Base-by-base conservation (phyloP, 2,329 filamentous ascomycete genomes). In the Pezicula rhizophila region DNA sequence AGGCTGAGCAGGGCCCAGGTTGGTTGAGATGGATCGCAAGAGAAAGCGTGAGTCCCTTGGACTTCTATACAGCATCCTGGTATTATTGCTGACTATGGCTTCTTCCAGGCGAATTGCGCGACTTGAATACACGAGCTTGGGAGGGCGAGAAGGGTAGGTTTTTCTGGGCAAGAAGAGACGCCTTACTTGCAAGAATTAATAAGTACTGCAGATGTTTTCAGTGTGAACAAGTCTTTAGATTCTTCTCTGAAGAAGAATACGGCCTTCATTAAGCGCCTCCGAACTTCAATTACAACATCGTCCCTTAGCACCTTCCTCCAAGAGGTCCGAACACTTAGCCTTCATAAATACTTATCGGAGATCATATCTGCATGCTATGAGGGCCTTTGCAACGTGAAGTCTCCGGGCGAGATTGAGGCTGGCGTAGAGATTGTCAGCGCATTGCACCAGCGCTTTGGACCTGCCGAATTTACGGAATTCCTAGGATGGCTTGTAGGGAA, bases 221-320 rank as follows among this genome's bases (percentile, higher is more conserved):
- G 80, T 47, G 83, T 93, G 59, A 84, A 81, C 67, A 79, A 80
- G 64, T 86, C 87, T 26, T 84, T 97, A 63, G 92, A 97, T 69
- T 96, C 92, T 46, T 93, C 91, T 45, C 77, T 97, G 68, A 96
- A 96, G 73, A 97, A 96, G 75, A 97, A 97, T 63, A 97, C 92
- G 4, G 90, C 91, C 57, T 96, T 97, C 68, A 97, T 97, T 65
- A 96, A 96, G 71, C 89, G 92, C 63, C 77, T 97, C 48, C 88
- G 92, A 60, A 96, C 92, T 50, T 88, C 89, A 52, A 84, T 97
- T 55, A 91, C 87, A 55, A 73, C 88, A 43, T 77, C 89, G 49
- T 88, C 87, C 48, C 82, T 91, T 47, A 75, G 80, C 57, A 93
- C 89, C 51, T 95, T 97, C 69, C 73, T 96, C 42, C 83, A 92